Evolutionary conservation across 371 early-diverging fungal species (phyloP).

Genomic region (Mortierella sp.): DNA sequence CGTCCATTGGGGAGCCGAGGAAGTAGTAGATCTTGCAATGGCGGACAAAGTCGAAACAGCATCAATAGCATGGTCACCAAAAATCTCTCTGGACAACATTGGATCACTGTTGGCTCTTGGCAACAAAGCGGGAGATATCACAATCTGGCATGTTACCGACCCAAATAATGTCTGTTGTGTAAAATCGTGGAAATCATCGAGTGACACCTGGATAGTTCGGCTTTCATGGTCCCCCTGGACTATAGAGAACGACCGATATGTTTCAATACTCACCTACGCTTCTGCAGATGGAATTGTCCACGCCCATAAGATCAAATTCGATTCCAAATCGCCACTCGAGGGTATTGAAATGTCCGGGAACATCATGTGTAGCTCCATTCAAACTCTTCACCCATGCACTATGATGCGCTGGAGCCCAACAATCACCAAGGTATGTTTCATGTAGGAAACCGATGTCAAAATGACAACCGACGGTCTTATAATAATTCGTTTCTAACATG

Average conservation of each 20-base stretch:
- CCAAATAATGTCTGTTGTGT: conserved; percentile 24
- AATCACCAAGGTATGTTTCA: conserved; percentile 10
- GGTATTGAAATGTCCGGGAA: conserved; percentile 25
- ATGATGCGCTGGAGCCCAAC: conserved; percentile 34
- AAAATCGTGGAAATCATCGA: conserved; percentile 22
- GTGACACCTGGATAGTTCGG: conserved; percentile 27
- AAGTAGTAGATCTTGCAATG: conserved; percentile 14
- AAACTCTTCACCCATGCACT: conserved; percentile 33
- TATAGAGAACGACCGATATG: conserved; percentile 10
- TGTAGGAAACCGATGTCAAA: not conserved
- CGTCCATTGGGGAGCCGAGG: conserved; percentile 24
- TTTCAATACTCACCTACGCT: conserved; percentile 36
- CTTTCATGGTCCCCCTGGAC: conserved; percentile 54
- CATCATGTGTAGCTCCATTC: conserved; percentile 1
- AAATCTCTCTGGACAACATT: conserved; percentile 20
- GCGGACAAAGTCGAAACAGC: conserved; percentile 37
- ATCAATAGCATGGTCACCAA: conserved; percentile 54
- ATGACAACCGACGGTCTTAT: not conserved
- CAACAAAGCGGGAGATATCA: conserved; percentile 44
- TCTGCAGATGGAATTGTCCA: conserved; percentile 29
- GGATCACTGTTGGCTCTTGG: conserved; percentile 50
- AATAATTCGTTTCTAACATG: not conserved
- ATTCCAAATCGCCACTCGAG: conserved; percentile 16
- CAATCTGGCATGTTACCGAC: conserved; percentile 38
- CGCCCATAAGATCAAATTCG: conserved; percentile 26